A percentile compares a stretch with the other conserved stretches of the same genome.
Evolutionary conservation across 2,329 filamentous ascomycete genomes (phyloP).

Genomic region (Arthrobotrys sphaeroides): DNA sequence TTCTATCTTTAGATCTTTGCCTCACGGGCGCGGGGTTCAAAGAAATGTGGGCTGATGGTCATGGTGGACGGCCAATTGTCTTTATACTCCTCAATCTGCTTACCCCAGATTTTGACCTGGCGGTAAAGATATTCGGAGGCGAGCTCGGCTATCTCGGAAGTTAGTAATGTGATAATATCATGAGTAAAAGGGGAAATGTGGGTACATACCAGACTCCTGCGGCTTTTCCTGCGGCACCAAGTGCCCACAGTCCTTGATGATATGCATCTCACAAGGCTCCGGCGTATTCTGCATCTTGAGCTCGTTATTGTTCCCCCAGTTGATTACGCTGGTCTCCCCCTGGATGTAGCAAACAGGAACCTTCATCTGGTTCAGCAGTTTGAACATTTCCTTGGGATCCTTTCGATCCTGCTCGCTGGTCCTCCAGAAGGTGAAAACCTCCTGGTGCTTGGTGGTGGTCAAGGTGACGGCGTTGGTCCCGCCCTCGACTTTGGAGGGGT

Average conservation of each 20-base stretch:
- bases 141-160: conserved; percentile 40
- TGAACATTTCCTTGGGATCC: conserved; percentile 68
- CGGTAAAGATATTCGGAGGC: conserved; percentile 51
- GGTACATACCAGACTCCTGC: conserved; percentile 70
- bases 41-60: conserved; percentile 23
- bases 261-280: conserved; percentile 70
- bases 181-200: conserved; percentile 1
- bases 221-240: conserved; percentile 85
- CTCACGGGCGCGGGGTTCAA: conserved; percentile 5
- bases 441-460: conserved; percentile 85
- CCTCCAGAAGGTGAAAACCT: conserved; percentile 80
- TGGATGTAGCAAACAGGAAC: conserved; percentile 76
- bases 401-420: conserved; percentile 63
- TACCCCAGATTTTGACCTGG: conserved; percentile 55
- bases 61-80: conserved; percentile 16
- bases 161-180: neutral
- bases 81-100: conserved; percentile 40
- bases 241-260: conserved; percentile 75
- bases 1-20: conserved; percentile 15
- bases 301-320: conserved; percentile 64
- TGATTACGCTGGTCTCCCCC: conserved; percentile 70
- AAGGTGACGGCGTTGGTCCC: conserved; percentile 70
- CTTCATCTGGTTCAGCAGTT: conserved; percentile 69
- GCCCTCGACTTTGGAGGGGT: conserved; percentile 53
- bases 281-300: conserved; percentile 72